Evolutionary conservation across 352 stramenopile species (phyloP).

Genomic region (Peronospora belbahrii): DNA sequence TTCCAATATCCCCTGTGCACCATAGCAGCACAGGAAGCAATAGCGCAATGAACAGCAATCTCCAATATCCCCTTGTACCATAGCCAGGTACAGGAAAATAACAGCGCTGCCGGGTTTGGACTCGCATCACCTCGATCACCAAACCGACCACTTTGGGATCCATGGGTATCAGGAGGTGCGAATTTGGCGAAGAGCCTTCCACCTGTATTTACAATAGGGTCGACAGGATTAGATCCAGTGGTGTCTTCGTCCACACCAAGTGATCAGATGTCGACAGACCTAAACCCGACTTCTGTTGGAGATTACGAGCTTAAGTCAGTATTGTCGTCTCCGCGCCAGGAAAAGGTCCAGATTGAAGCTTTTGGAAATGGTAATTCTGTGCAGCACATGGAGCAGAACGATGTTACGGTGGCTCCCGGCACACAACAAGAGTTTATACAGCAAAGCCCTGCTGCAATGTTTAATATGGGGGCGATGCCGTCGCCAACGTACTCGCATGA

Average conservation of each 20-base stretch:
- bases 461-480: conserved; percentile 15
- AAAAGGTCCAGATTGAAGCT: conserved; percentile 6
- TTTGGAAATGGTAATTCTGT: not conserved
- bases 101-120: conserved; percentile 10
- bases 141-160: conserved; percentile 36
- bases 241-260: conserved; percentile 10
- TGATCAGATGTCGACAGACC: conserved; percentile 2
- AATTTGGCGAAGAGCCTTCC: conserved; percentile 32
- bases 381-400: conserved; percentile 7
- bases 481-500: conserved; percentile 12
- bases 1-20: not conserved
- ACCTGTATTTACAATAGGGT: conserved; percentile 28
- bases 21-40: too few relatives aligned
- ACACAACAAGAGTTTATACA: conserved; percentile 3
- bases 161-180: conserved; percentile 31
- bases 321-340: conserved; percentile 21
- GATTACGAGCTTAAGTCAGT: conserved; percentile 36
- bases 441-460: conserved; percentile 14
- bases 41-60: not conserved
- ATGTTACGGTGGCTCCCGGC: not conserved
- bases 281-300: conserved; percentile 1
- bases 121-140: conserved; percentile 24
- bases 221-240: conserved; percentile 21
- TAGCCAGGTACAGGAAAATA: conserved; percentile 5
- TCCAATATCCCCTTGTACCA: not conserved